A percentile compares a stretch with the other conserved stretches of the same genome.
Conservation (phyloP, 441 rosid species). For the Bruguiera hainesii region DNA sequence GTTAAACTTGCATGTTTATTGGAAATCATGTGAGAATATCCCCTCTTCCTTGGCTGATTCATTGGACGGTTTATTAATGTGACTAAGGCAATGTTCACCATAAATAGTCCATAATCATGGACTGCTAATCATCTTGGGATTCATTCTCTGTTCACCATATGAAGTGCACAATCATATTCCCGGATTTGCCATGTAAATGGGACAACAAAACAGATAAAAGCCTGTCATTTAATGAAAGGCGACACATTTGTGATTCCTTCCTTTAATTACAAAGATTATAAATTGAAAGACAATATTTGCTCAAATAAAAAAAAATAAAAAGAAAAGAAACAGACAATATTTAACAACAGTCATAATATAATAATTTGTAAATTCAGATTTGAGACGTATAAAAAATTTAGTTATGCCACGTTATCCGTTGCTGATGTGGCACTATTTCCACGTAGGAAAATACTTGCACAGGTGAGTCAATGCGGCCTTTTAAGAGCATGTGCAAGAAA, state of each 20-base stretch:
- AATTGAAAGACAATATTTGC: no score
- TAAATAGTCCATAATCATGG: slow-evolving; percentile 26
- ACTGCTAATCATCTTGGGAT: slow-evolving; percentile 17
- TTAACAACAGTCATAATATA: no score
- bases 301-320: no score
- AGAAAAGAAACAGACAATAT: no score
- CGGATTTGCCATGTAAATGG: slow-evolving; percentile 31
- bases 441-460: slow-evolving; percentile 26
- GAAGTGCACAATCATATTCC: slow-evolving; percentile 28
- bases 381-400: no score
- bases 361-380: no score
- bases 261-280: no score
- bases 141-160: slow-evolving; percentile 31
- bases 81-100: slow-evolving; percentile 24
- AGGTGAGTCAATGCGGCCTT: slow-evolving; percentile 17
- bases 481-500: slow-evolving; percentile 23
- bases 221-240: not conserved
- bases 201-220: slow-evolving; percentile 7
- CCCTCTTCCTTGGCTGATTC: not conserved
- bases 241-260: no score
- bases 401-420: slow-evolving; percentile 27
- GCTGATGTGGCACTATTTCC: slow-evolving; percentile 32
- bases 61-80: slow-evolving; percentile 6
- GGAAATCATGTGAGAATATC: no score
- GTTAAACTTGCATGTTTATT: not conserved